Base-by-base conservation (phyloP, 352 stramenopile species). In the Globisporangium abappressorium region DNA sequence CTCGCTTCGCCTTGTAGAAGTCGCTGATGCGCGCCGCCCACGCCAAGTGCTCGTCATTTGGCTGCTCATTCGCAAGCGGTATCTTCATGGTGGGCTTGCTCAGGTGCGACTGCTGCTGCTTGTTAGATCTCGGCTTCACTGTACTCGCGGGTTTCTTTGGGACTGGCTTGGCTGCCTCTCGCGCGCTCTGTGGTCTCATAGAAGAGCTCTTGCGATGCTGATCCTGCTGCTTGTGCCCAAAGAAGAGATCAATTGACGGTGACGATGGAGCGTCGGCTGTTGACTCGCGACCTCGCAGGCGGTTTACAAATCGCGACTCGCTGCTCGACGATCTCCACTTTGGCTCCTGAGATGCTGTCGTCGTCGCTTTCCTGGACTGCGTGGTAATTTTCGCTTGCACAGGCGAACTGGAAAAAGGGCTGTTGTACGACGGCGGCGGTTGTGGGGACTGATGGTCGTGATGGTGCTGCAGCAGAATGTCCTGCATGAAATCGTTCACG, bases 11-110 rank as follows among this genome's bases (percentile, higher is more conserved):
- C 15, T 22, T 63, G 65, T 90, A 92, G 53, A 88, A 72, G 22
- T 82, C 76, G 55, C 80, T 78, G 57, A 90, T 78, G 59, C 81
- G 80, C 47, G 77, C 72, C 1, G 83, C 81, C 83, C 83, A 92
- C 47, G 74, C 76, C 60, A 89, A 53, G 61, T 90, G 80, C 57
- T 85, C 73, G 28, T 72, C 66, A 55, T 70, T 69, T 5, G 70
- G 68, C 51, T 74, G 70, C 14, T 68, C 65, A 12, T 61, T 65
- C 46, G 14, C 43, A 7, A 61, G 36, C 68, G 57, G 70, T 43
- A 22, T 62, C 62, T 51, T 71, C 36, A n/a, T 34, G 26, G 2
- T 5, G 12, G 34, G 8, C 49, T 9, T 36, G 26, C 20, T 60
- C 18, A 58, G 28, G 41, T 49, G 6, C 14, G 41, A 49, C 8